Evolutionary conservation across 129 eudicot species (phyloP), one percentile per base, ranked within the genome.

Genomic region (Centrapalus pauciflorus): DNA sequence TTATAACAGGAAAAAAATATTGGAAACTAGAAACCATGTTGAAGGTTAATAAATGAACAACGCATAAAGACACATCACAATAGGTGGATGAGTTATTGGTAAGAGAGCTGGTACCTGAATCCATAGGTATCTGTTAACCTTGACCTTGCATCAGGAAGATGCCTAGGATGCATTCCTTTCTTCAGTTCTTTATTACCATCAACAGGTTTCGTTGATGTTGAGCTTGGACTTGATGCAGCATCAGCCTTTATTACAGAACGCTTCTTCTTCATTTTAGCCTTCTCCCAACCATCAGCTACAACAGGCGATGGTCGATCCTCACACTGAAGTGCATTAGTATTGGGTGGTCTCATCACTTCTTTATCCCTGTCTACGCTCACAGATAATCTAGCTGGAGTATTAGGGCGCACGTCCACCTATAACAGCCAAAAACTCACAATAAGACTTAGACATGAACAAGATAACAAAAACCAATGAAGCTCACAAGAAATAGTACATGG

Each of bases 211-310:
- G 81, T 12, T 17, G 64, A 60, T 59, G 43, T 46, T 55, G 82
- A 61, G 77, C 81, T 61, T 67, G 85, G 59, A 74, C 77, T 74
- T 52, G 79, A 75, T 73, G 83, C 62, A 69, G 46, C 67, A 30
- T 88, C 96, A 55, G 80, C 66, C 74, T 88, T 88, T 51, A 82
- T 80, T 48, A 81, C 86, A n/a, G 95, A 76, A 2, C 96, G 94
- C 72, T 83, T 86, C 70, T 86, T 89, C 84, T 85, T 89, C 95
- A 86, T 89, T 67, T 81, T 89, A 38, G 90, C 79, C 76, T 83
- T 89, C 65, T 89, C 96, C 96, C 96, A 89, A 63, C 96, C 90
- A 76, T 89, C 95, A 55, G 57, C 81, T 55, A 79, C 80, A 27
- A 72, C 43, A 20, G 94, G 69, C 32, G 66, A 38, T 32, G 80